Evolutionary conservation across 1,139 yeast species (phyloP).

Genomic region (Suhomyces bokatorum): DNA sequence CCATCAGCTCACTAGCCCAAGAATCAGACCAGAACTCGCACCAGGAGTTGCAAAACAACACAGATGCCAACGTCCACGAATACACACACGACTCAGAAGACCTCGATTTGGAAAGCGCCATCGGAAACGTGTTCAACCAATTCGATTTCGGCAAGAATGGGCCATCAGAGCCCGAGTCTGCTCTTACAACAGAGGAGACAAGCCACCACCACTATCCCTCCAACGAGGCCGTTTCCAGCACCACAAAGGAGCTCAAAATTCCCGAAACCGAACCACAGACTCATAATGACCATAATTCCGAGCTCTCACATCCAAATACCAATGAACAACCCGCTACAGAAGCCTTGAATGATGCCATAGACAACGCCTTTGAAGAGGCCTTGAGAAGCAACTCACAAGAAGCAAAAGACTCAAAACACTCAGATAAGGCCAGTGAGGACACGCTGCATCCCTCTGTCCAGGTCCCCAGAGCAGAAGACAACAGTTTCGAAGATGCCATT

Average conservation of each 20-base stretch:
- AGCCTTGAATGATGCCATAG: neutral
- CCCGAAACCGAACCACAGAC: no score
- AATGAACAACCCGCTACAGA: no score
- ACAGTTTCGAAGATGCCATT: conserved; percentile 17
- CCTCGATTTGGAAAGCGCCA: conserved; percentile 34
- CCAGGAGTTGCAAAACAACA: conserved; percentile 4
- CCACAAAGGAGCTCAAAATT: neutral
- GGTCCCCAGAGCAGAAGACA: conserved; percentile 13
- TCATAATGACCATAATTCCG: no score
- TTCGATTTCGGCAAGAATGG: conserved; percentile 21
- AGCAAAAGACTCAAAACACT: conserved; percentile 4
- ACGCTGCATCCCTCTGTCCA: conserved; percentile 13
- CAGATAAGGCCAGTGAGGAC: conserved; percentile 17
- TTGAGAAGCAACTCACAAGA: neutral
- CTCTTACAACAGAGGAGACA: neutral
- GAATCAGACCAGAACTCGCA: conserved; percentile 1
- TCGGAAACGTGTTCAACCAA: conserved; percentile 40
- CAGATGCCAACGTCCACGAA: neutral
- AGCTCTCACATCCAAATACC: no score
- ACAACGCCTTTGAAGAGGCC: neutral
- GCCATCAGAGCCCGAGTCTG: neutral
- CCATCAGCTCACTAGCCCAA: conserved; percentile 13
- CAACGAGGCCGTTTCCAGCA: neutral
- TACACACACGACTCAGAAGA: conserved; percentile 5
- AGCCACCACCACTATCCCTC: neutral